A percentile compares a stretch with the other conserved stretches of the same genome.
These are phyloP conservation scores for Mallotus repandus DNA, from an alignment of 441 rosid genomes.

Conservation along the genomic window DNA sequence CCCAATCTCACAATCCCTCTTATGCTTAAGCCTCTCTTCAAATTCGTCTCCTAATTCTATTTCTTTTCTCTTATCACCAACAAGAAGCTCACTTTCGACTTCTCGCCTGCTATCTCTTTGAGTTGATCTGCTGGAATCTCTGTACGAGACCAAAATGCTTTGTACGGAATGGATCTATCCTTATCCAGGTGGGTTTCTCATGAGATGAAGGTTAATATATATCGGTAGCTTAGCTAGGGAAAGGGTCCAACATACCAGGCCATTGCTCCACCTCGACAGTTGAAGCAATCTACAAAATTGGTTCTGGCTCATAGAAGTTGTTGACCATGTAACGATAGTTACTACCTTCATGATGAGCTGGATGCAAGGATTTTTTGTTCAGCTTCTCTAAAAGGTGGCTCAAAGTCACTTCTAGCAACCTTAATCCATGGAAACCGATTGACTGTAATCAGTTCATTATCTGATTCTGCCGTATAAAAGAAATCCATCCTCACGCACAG, in stretches of 20 bases:
- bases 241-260: conserved; percentile 32
- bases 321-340: conserved; percentile 40
- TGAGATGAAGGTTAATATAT: not conserved
- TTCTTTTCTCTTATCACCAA: conserved; percentile 49
- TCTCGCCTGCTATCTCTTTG: conserved; percentile 49
- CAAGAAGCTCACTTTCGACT: conserved; percentile 50
- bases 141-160: conserved; percentile 72
- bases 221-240: too few relatives aligned
- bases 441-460: conserved; percentile 43
- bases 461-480: conserved; percentile 23
- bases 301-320: conserved; percentile 66
- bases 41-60: conserved; percentile 28
- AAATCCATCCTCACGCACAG: conserved; percentile 1
- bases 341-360: conserved; percentile 15
- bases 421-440: conserved; percentile 63
- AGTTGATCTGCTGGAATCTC: conserved; percentile 49
- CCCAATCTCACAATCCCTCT: conserved; percentile 68
- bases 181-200: conserved; percentile 40
- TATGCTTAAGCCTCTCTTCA: conserved; percentile 31
- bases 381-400: not conserved
- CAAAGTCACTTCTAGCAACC: conserved; percentile 41
- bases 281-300: conserved; percentile 41
- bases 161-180: conserved; percentile 47
- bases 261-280: conserved; percentile 18
- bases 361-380: not conserved